Evolutionary conservation across 2,329 filamentous ascomycete genomes (phyloP).

Genomic region (Fusarium xylarioides): DNA sequence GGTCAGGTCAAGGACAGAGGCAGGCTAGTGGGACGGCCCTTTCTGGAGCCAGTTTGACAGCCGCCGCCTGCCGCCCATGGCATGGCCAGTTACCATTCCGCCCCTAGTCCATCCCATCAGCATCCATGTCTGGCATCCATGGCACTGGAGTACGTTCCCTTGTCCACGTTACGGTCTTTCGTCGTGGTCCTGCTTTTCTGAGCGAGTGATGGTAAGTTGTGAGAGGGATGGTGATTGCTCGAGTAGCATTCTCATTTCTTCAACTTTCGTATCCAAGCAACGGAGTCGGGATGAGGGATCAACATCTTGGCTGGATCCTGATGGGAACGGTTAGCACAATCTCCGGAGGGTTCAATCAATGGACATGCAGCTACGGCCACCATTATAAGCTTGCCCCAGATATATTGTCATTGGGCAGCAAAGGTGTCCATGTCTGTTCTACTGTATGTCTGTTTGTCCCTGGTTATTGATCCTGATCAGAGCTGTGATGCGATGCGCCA

Average conservation of each 20-base stretch:
- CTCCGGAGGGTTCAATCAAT: conserved; percentile 26
- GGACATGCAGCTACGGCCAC: conserved; percentile 13
- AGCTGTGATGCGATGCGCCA: conserved; percentile 11
- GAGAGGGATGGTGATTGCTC: conserved; percentile 8
- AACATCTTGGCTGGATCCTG: not conserved
- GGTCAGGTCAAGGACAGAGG: conserved; percentile 24
- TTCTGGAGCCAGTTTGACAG: conserved; percentile 43
- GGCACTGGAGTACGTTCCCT: conserved; percentile 18
- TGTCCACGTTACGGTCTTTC: conserved; percentile 13
- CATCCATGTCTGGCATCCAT: conserved; percentile 32
- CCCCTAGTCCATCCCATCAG: conserved; percentile 32
- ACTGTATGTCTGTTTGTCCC: not conserved
- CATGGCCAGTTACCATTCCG: conserved; percentile 39
- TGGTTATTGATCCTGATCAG: not conserved
- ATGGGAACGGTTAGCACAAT: conserved; percentile 27
- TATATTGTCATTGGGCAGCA: conserved; percentile 50
- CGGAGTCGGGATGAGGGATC: conserved; percentile 14
- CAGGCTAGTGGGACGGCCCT: conserved; percentile 44
- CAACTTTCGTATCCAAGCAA: conserved; percentile 14
- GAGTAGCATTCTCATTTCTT: conserved; percentile 37
- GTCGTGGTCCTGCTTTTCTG: conserved; percentile 10
- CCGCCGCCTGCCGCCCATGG: conserved; percentile 39
- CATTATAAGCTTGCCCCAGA: conserved; percentile 10
- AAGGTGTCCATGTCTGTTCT: conserved; percentile 35
- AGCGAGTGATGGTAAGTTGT: conserved; percentile 18